Conservation (phyloP, 768 basidiomycete genomes). For the Mycena pura region DNA sequence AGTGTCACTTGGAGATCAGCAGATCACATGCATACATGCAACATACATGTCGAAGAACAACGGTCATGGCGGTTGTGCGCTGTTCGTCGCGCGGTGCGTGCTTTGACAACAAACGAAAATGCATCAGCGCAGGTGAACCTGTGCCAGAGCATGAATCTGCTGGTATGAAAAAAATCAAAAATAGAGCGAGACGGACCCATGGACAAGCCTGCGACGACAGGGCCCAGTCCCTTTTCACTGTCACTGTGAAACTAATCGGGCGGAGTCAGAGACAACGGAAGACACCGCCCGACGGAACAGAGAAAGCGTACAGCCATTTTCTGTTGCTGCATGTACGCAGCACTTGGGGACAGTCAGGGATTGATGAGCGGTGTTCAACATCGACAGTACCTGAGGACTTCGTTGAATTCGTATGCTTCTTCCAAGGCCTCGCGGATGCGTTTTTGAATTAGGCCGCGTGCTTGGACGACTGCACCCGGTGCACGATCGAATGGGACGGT, state of each 20-base stretch:
- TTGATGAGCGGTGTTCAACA: not conserved
- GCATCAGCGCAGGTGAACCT: slow-evolving; percentile 74
- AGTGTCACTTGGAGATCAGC: too few species aligned
- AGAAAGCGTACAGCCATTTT: slow-evolving; percentile 72
- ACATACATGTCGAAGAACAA: slow-evolving; percentile 72
- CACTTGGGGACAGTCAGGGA: slow-evolving; percentile 42
- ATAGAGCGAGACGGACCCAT: slow-evolving; percentile 48
- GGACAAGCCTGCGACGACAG: slow-evolving; percentile 76
- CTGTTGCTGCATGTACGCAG: slow-evolving; percentile 86
- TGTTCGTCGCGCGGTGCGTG: slow-evolving; percentile 40
- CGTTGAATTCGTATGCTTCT: slow-evolving; percentile 62
- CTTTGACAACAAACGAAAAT: slow-evolving; percentile 64
- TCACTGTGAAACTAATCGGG: slow-evolving; percentile 76
- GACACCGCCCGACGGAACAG: too few species aligned
- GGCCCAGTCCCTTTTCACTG: slow-evolving; percentile 74
- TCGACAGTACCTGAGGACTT: slow-evolving; percentile 65
- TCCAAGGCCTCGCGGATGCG: slow-evolving; percentile 58
- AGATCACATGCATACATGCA: too few species aligned
- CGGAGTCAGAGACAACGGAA: slow-evolving; percentile 7
- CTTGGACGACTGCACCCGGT: slow-evolving; percentile 62
- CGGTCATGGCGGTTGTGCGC: slow-evolving; percentile 50
- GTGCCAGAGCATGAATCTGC: not conserved
- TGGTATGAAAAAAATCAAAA: not conserved
- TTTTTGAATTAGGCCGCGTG: slow-evolving; percentile 63
- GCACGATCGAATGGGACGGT: slow-evolving; percentile 70